Conservation (phyloP, 2,329 filamentous ascomycete species). For the Epichloe bromicola region DNA sequence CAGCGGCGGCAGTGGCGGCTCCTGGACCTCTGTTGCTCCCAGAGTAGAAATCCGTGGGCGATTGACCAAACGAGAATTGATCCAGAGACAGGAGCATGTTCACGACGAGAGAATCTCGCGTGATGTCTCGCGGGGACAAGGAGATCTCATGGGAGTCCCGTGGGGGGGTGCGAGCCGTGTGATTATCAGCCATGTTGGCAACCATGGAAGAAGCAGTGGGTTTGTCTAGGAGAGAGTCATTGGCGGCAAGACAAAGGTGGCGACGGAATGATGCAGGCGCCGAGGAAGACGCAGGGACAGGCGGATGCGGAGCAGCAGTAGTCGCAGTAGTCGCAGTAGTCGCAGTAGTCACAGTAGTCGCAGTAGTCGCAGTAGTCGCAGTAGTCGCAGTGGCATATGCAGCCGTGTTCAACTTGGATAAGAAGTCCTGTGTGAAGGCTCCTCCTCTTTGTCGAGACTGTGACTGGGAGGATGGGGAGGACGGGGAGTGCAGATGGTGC, state of each 20-base stretch:
- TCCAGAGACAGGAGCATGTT: slow-evolving; percentile 93
- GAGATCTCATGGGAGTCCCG: slow-evolving; percentile 78
- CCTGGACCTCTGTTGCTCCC: slow-evolving; percentile 5
- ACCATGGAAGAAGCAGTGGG: slow-evolving; percentile 9
- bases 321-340: background rate
- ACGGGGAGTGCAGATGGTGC: background rate
- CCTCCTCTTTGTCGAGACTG: background rate
- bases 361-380: background rate
- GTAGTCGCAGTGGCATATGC: background rate
- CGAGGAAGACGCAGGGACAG: background rate
- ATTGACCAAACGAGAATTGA: slow-evolving; percentile 52
- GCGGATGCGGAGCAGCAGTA: background rate
- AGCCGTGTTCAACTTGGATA: background rate
- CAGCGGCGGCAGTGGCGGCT: slow-evolving; percentile 14
- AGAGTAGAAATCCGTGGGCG: slow-evolving; percentile 8
- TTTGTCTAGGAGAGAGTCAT: slow-evolving; percentile 15
- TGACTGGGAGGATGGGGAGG: background rate
- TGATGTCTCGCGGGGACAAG: slow-evolving; percentile 60
- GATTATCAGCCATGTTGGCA: slow-evolving; percentile 15
- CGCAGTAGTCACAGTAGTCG: background rate
- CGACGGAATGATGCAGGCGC: slow-evolving; percentile 1
- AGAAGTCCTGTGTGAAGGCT: background rate
- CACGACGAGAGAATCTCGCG: slow-evolving; percentile 82
- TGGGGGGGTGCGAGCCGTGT: slow-evolving; percentile 15
- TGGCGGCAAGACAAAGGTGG: slow-evolving; percentile 5